Evolutionary conservation across 192 early-diverging fungal genomes (phyloP), one percentile per base, ranked within the genome.

Genomic region (Linnemannia zychae): DNA sequence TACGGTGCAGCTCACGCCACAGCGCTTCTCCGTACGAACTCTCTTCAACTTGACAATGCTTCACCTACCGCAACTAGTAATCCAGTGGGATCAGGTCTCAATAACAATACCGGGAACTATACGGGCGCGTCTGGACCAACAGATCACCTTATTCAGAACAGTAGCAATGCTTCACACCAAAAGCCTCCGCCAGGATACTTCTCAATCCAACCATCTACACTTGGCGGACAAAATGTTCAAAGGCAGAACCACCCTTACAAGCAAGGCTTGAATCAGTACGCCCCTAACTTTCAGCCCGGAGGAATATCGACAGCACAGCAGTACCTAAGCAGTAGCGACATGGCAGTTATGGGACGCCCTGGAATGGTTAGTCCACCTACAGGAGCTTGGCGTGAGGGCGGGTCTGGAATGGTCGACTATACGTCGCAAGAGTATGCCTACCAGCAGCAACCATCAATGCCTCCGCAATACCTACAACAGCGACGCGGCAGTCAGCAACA

Each of bases 211-310:
- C 7, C 67, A 44, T 63, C 57, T 63, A 63, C 74, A 48, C 38
- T 31, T 0, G 31, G 17, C 15, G 66, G n/a, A 22, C 67, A 66
- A 50, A 77, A 49, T 49, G 18, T 11, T 69, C 75, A 38, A 31
- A 46, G 48, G 38, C 76, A 72, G 24, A 40, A 72, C 48, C n/a
- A 71, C 16, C 18, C 28, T 40, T 50, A n/a, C 16, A 34, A 38
- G 17, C 49, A 31, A 57, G 67, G 66, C 17, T 28, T 79, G 17
- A 75, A 50, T 28, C 63, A 67, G 3, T 67, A 75, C 48, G 50
- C 57, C 3, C 69, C 73, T n/a, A 76, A 36, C 20, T 81, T 76
- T 38, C 80, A 81, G 17, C 80, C 79, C 15, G 49, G 68, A 0
- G 33, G n/a, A 18, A 37, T 34, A 11, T 17, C 49, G 15, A 48